These are phyloP conservation scores for Mesostigma viride DNA, from an alignment of 139 green algal species.

Conservation along the genomic window DNA sequence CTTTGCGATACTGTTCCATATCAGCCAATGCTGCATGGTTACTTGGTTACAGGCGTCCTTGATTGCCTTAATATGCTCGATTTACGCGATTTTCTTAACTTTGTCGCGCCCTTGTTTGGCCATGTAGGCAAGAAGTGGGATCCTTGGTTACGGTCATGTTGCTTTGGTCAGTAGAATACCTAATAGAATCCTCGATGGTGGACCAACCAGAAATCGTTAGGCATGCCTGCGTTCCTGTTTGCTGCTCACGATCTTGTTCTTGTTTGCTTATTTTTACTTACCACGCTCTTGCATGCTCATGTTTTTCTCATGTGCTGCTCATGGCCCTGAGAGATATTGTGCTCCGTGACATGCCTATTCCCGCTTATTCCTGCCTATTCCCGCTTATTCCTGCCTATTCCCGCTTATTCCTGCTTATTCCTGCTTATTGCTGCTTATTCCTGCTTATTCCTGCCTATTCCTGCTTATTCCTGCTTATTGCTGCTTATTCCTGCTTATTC, in stretches of 20 bases:
- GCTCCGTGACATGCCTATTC: neutral
- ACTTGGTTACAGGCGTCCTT: neutral
- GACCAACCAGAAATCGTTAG: no score
- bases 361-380: no score
- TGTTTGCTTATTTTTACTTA: slow-evolving; percentile 2
- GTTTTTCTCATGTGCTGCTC: no score
- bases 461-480: neutral
- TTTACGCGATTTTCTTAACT: no score
- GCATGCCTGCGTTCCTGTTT: no score
- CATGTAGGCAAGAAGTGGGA: no score
- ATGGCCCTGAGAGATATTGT: neutral
- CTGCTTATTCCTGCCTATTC: no score
- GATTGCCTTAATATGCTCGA: neutral
- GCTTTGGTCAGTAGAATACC: no score
- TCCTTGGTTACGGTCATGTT: no score
- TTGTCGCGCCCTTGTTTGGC: no score
- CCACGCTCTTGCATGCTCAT: neutral
- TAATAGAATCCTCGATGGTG: no score
- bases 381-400: no score
- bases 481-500: neutral
- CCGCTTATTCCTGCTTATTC: neutral
- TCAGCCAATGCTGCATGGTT: neutral
- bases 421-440: neutral
- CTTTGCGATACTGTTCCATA: neutral
- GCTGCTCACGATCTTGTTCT: neutral